phyloP scores from a whole-genome alignment of 257 asterid species.

The Lycium ferocissimum region DNA sequence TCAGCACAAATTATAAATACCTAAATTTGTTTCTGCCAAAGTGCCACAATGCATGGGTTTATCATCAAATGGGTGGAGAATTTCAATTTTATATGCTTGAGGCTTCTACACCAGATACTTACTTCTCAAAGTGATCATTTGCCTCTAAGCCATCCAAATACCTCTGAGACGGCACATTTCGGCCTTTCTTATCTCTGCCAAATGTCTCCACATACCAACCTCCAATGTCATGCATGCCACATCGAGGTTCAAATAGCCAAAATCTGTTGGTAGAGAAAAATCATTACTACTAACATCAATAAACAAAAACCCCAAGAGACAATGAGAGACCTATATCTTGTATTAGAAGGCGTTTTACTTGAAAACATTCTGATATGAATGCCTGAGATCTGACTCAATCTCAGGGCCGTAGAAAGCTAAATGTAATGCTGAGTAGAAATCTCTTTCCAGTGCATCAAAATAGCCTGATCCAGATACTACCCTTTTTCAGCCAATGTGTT shows the following conservation, averaged over 20 bases:
- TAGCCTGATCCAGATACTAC: conserved; percentile 86
- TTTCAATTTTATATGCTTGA: conserved; percentile 30
- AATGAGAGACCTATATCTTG: conserved; percentile 8
- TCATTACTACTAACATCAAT: conserved; percentile 35
- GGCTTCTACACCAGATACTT: conserved; percentile 46
- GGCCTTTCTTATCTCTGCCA: conserved; percentile 79
- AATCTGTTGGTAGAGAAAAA: conserved; percentile 54
- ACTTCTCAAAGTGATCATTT: conserved; percentile 62
- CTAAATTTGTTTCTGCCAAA: not conserved
- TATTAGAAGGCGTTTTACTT: not conserved
- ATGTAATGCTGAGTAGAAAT: conserved; percentile 86
- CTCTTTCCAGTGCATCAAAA: conserved; percentile 76
- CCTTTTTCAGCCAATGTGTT: conserved; percentile 80
- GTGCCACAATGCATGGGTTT: not conserved
- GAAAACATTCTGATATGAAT: not conserved
- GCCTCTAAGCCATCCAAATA: conserved; percentile 70
- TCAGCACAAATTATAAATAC: not conserved
- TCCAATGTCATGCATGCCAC: conserved; percentile 89
- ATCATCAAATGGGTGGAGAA: conserved; percentile 21
- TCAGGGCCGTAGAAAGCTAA: conserved; percentile 93
- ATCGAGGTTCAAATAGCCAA: conserved; percentile 99
- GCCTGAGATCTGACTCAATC: conserved; percentile 64
- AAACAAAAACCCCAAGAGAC: conserved; percentile 29
- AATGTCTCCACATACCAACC: conserved; percentile 98
- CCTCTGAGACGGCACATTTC: conserved; percentile 66